Conservation (phyloP, 2,329 filamentous ascomycete genomes). For the Zymoseptoria brevis region DNA sequence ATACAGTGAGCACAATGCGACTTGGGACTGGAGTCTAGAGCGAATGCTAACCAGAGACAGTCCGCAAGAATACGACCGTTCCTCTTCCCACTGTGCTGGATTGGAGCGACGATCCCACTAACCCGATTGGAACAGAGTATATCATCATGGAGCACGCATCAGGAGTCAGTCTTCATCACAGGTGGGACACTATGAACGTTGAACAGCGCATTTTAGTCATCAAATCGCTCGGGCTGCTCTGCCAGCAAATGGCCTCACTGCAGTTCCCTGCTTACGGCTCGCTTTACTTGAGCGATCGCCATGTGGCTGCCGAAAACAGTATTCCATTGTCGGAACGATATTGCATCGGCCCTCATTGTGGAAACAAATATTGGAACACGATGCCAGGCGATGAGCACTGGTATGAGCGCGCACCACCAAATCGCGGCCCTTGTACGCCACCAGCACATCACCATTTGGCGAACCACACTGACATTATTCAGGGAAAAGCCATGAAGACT, state of each 20-base stretch:
- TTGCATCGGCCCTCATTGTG: constrained; percentile 1
- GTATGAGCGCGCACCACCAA: background rate
- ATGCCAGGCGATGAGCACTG: background rate
- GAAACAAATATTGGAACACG: background rate
- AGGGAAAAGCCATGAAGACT: background rate
- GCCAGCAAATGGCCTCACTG: background rate
- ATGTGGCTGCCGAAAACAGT: background rate
- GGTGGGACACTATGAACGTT: background rate
- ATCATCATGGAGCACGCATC: constrained; percentile 23
- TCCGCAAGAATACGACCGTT: constrained; percentile 3
- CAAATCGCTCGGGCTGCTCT: background rate
- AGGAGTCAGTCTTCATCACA: background rate
- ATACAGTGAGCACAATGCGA: background rate
- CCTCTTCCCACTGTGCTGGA: constrained; percentile 21
- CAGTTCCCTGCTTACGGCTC: background rate
- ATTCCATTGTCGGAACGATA: background rate
- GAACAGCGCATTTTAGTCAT: background rate
- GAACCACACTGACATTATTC: background rate
- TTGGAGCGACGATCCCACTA: constrained; percentile 15
- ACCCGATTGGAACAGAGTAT: constrained; percentile 22
- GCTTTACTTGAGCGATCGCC: background rate
- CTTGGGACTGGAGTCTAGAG: background rate
- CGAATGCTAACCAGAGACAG: background rate
- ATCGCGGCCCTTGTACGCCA: background rate
- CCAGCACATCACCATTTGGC: background rate